Conservation (phyloP, 1,284 basidiomycete genomes). For the Thelephora terrestris region DNA sequence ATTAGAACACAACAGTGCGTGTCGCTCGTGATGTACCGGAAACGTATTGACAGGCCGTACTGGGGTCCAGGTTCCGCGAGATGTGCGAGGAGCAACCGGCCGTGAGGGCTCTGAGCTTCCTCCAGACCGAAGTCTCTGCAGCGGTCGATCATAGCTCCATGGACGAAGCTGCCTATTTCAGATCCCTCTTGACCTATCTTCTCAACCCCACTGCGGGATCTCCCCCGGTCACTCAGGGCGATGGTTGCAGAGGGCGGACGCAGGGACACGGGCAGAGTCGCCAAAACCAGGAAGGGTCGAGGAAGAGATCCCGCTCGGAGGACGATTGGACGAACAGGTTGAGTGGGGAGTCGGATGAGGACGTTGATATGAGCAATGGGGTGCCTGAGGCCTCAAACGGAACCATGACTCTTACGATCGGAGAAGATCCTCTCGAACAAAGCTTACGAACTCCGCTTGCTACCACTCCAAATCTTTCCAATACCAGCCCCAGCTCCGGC, state of each 20-base stretch:
- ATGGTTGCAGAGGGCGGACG: neutral
- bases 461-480: no score
- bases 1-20: slow-evolving; percentile 63
- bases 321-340: neutral
- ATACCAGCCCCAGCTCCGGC: no score
- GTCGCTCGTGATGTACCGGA: neutral
- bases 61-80: slow-evolving; percentile 53
- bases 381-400: neutral
- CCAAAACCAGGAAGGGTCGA: neutral
- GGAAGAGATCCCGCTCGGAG: slow-evolving; percentile 11
- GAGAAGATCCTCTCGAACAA: neutral
- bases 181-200: slow-evolving; percentile 57
- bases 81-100: slow-evolving; percentile 58
- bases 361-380: neutral
- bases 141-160: slow-evolving; percentile 60
- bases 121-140: slow-evolving; percentile 56
- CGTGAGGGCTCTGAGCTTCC: slow-evolving; percentile 59
- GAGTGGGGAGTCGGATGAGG: slow-evolving; percentile 4
- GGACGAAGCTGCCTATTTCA: slow-evolving; percentile 52
- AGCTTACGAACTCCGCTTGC: neutral
- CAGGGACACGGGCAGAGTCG: neutral
- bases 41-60: neutral
- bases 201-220: slow-evolving; percentile 26
- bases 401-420: neutral
- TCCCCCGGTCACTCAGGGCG: neutral